A percentile compares a stretch with the other conserved stretches of the same genome.
Evolutionary conservation across 768 basidiomycete genomes (phyloP).

Genomic region (Exidia glandulosa): DNA sequence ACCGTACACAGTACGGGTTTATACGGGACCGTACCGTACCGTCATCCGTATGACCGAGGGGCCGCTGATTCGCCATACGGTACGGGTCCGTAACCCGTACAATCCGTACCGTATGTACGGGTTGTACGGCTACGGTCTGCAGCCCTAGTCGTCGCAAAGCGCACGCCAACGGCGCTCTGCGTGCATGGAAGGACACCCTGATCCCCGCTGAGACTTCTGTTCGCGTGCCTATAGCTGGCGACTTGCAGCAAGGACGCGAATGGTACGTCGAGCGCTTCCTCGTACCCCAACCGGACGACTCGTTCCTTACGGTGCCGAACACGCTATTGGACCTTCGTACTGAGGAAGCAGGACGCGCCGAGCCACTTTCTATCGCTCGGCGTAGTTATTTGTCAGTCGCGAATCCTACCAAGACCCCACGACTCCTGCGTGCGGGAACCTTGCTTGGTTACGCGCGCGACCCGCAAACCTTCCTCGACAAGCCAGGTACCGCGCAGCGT

Average conservation of each 20-base stretch:
- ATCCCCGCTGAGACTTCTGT: neutral
- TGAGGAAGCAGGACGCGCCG: neutral
- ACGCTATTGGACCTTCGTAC: neutral
- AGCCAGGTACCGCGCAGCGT: neutral
- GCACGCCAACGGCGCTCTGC: neutral
- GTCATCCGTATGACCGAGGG: no score
- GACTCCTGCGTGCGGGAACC: conserved; percentile 1
- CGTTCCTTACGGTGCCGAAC: no score
- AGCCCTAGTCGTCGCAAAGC: no score
- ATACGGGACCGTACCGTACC: no score
- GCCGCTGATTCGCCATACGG: no score
- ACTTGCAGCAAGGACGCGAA: no score
- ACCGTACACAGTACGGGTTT: no score
- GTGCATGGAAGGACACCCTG: neutral
- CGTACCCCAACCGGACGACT: no score
- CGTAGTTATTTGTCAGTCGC: conserved; percentile 2
- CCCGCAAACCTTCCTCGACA: conserved; percentile 6
- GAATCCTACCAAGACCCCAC: conserved; percentile 5
- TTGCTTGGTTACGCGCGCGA: conserved; percentile 1
- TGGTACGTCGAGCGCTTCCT: no score
- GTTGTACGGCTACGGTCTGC: no score
- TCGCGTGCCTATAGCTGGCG: neutral
- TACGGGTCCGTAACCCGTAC: no score
- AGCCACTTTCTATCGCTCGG: conserved; percentile 1
- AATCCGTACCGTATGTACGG: no score